A percentile compares a stretch with the other conserved stretches of the same genome.
phyloP scores from a whole-genome alignment of 208 protist genomes.

The Acanthamoeba lenticulata region DNA sequence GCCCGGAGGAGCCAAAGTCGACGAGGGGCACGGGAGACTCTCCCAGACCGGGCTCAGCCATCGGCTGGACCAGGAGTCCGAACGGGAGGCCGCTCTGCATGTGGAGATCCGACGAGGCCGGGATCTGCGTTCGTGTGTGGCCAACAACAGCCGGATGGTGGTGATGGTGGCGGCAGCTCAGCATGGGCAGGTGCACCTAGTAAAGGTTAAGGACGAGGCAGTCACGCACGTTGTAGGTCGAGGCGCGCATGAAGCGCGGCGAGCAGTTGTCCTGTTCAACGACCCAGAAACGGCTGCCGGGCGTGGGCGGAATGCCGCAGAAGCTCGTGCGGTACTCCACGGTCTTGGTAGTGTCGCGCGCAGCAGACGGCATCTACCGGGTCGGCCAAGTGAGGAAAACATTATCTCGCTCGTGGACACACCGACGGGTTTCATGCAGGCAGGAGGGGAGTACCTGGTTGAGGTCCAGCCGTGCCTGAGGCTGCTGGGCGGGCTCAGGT shows the following conservation, averaged over 20 bases:
- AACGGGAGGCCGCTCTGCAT: constrained; percentile 28
- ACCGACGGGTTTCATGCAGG: too few relatives aligned
- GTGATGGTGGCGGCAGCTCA: too few relatives aligned
- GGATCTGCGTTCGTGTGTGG: background rate
- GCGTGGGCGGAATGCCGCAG: background rate
- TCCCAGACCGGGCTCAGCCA: constrained; percentile 50
- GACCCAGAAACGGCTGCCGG: constrained; percentile 6
- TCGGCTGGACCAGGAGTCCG: constrained; percentile 50
- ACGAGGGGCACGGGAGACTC: constrained; percentile 19
- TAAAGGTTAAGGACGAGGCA: background rate
- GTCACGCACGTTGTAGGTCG: constrained; percentile 52
- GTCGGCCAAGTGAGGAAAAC: too few relatives aligned
- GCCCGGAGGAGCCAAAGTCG: background rate
- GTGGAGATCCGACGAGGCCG: constrained; percentile 30
- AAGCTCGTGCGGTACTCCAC: background rate
- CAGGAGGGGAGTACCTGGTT: too few relatives aligned
- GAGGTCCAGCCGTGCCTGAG: too few relatives aligned
- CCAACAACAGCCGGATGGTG: background rate
- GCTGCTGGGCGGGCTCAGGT: too few relatives aligned
- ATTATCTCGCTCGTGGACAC: too few relatives aligned
- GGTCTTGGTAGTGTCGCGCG: background rate
- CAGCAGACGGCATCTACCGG: background rate
- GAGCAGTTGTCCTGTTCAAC: constrained; percentile 62
- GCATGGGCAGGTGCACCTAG: too few relatives aligned
- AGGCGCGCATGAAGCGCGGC: constrained; percentile 68